Percentiles rank a stretch among this genome's conserved stretches.
Conservation (phyloP, 225 moss, liverwort and hornwort genomes). For the Neckera pumila region DNA sequence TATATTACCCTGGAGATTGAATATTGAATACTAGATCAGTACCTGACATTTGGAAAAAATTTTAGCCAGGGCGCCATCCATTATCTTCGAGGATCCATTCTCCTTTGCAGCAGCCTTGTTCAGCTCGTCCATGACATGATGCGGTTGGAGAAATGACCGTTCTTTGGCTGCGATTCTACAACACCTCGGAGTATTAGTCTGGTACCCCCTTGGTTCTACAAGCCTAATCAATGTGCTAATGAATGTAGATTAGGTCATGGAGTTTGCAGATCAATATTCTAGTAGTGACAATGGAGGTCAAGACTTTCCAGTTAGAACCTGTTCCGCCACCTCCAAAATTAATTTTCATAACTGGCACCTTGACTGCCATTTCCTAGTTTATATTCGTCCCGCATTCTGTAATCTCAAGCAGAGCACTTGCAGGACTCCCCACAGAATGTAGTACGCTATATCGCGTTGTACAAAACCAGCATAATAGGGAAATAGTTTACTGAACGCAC, state of each 20-base stretch:
- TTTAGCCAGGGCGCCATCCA: constrained; percentile 41
- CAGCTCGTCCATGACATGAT: constrained; percentile 52
- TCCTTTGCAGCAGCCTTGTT: constrained; percentile 2
- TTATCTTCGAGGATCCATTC: not conserved
- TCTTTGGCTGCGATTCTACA: constrained; percentile 44
- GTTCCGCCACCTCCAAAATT: not conserved
- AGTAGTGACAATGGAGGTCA: not conserved
- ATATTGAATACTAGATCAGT: not conserved
- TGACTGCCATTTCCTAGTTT: not conserved
- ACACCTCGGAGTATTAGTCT: not conserved
- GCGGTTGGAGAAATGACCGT: constrained; percentile 53
- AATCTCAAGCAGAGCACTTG: not conserved
- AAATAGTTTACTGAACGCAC: not conserved
- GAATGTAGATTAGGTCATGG: not conserved
- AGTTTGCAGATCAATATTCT: not conserved
- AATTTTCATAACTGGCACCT: not conserved
- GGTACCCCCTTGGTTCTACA: too few species aligned
- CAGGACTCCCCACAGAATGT: not conserved
- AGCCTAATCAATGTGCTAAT: not conserved
- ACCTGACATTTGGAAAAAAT: constrained; percentile 43
- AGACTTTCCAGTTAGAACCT: not conserved
- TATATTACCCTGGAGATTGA: not conserved
- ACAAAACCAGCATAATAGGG: not conserved
- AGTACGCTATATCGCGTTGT: not conserved
- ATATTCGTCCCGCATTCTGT: not conserved